These are phyloP conservation scores for Penicillium sp. DNA, from an alignment of 2,329 filamentous ascomycete species.

Conservation along the genomic window DNA sequence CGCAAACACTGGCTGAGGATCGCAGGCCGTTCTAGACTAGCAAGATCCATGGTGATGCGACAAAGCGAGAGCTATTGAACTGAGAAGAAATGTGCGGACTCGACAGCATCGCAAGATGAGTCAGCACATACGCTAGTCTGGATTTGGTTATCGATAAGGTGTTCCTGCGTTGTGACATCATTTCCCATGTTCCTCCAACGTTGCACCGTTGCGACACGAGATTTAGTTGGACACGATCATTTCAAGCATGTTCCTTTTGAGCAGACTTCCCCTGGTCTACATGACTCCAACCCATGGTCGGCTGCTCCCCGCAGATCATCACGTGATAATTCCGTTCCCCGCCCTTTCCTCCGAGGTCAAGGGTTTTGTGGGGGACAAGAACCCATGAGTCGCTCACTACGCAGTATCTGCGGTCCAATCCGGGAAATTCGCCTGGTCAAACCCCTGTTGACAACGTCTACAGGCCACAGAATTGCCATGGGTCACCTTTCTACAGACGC, in stretches of 20 bases:
- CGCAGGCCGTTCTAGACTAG: conserved; percentile 33
- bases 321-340: conserved; percentile 8
- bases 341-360: conserved; percentile 2
- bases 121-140: conserved; percentile 23
- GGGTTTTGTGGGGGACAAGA: background rate
- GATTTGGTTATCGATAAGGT: conserved; percentile 20
- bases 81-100: conserved; percentile 16
- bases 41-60: conserved; percentile 31
- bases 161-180: conserved; percentile 11
- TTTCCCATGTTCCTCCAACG: background rate
- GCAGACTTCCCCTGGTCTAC: too few relatives aligned
- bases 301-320: background rate
- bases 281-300: background rate
- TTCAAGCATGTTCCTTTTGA: too few relatives aligned
- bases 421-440: background rate
- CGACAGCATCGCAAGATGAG: conserved; percentile 24
- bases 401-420: conserved; percentile 10
- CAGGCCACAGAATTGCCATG: conserved; percentile 9
- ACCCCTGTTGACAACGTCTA: background rate
- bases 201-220: too few relatives aligned
- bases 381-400: conserved; percentile 15
- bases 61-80: conserved; percentile 6
- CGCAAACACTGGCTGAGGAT: conserved; percentile 36
- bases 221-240: too few relatives aligned
- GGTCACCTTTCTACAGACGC: conserved; percentile 17